phyloP scores from a whole-genome alignment of 805 yeast species.

The Candida methanosorbosa region DNA sequence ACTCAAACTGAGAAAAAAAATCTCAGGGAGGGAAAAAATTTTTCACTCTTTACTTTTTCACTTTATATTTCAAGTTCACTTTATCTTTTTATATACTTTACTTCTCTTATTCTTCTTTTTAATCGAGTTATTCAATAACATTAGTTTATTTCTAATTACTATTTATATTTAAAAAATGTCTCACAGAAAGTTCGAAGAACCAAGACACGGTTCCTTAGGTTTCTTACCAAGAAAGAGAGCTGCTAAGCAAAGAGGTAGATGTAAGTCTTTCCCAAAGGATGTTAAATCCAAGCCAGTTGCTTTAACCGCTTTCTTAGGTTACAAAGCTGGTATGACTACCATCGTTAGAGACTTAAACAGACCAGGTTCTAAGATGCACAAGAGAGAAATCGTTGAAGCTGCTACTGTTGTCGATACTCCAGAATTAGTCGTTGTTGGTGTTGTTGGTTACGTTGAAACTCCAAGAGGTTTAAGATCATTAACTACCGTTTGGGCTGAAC shows the following conservation, averaged over 20 bases:
- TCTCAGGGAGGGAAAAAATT: too few species aligned
- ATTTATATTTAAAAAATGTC: slow-evolving; percentile 52
- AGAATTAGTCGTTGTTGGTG: slow-evolving; percentile 98
- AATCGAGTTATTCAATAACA: slow-evolving; percentile 3
- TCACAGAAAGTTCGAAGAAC: slow-evolving; percentile 99
- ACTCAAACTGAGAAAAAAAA: too few species aligned
- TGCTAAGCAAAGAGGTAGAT: slow-evolving; percentile 96
- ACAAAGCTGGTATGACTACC: slow-evolving; percentile 99
- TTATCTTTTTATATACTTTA: too few species aligned
- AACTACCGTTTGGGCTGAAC: slow-evolving; percentile 99
- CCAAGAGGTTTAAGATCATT: slow-evolving; percentile 99
- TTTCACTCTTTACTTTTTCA: too few species aligned
- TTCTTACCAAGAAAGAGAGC: slow-evolving; percentile 99
- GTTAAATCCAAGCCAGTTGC: slow-evolving; percentile 96
- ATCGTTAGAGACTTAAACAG: slow-evolving; percentile 99
- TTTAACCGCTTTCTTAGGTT: slow-evolving; percentile 99
- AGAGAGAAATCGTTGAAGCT: slow-evolving; percentile 99
- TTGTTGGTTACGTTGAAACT: slow-evolving; percentile 99
- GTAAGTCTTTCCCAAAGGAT: slow-evolving; percentile 99
- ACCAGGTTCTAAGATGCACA: slow-evolving; percentile 99
- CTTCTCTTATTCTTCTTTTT: neutral
- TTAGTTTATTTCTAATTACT: slow-evolving; percentile 2
- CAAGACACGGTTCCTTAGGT: slow-evolving; percentile 99
- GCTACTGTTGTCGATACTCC: slow-evolving; percentile 99
- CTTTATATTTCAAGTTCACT: too few species aligned